Evolutionary conservation across 1,284 basidiomycete species (phyloP).

Genomic region (Takashimella tepidaria): DNA sequence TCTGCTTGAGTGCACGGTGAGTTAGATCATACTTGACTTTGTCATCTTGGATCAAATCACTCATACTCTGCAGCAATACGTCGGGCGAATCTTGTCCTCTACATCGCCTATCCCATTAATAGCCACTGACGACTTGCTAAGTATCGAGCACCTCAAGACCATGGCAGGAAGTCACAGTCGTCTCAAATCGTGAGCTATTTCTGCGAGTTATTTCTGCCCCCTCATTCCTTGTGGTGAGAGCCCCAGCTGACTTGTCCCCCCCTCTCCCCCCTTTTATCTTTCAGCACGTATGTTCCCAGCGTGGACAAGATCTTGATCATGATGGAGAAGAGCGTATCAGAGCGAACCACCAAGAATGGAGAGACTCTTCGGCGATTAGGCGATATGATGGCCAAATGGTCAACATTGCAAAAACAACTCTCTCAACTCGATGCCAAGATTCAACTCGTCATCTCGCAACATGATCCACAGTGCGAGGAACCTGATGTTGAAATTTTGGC

Average conservation of each 20-base stretch:
- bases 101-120: constrained; percentile 18
- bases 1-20: constrained; percentile 26
- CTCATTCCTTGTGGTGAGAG: no score
- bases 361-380: constrained; percentile 68
- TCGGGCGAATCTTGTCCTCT: constrained; percentile 24
- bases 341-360: constrained; percentile 88
- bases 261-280: no score
- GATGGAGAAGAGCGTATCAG: constrained; percentile 84
- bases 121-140: constrained; percentile 24
- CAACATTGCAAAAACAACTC: constrained; percentile 24
- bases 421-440: constrained; percentile 31
- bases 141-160: constrained; percentile 21
- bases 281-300: constrained; percentile 69
- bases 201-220: constrained; percentile 1
- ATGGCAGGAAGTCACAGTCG: constrained; percentile 28
- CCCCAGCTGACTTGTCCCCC: no score
- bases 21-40: no score
- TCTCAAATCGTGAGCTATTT: constrained; percentile 22
- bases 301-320: constrained; percentile 87
- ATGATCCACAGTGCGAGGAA: constrained; percentile 10
- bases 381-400: constrained; percentile 31
- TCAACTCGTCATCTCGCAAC: constrained; percentile 21
- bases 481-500: constrained; percentile 23
- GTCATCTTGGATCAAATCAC: background rate
- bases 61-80: constrained; percentile 23